Percentiles rank a stretch among this genome's conserved stretches.
phyloP scores from a whole-genome alignment of 495 filamentous ascomycete species.

The Immersiella caudata region DNA sequence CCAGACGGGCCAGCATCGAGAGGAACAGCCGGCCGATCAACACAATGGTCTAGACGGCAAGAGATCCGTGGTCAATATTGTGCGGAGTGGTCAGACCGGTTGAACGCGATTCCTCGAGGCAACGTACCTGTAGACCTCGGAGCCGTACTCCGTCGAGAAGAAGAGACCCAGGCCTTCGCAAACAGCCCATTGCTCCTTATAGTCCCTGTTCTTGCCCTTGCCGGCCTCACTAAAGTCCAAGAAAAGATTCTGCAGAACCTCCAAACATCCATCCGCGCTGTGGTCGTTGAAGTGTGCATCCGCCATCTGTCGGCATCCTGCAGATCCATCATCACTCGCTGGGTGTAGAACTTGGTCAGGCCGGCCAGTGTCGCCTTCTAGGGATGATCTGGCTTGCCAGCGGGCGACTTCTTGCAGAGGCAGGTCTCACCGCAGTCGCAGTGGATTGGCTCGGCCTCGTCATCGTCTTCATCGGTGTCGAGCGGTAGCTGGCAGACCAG shows the following conservation, averaged over 20 bases:
- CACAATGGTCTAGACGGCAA: constrained; percentile 18
- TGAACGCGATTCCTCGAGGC: too few relatives aligned
- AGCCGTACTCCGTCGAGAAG: constrained; percentile 7
- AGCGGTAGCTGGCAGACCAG: constrained; percentile 39
- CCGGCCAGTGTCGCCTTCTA: constrained; percentile 45
- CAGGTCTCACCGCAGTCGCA: constrained; percentile 39
- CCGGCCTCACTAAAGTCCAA: constrained; percentile 41
- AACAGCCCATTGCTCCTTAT: constrained; percentile 39
- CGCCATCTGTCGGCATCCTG: constrained; percentile 40
- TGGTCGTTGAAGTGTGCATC: constrained; percentile 48
- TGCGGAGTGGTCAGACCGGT: too few relatives aligned
- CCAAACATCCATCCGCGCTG: constrained; percentile 36
- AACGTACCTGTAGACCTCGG: constrained; percentile 16
- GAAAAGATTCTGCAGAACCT: constrained; percentile 42
- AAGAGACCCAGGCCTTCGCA: constrained; percentile 37
- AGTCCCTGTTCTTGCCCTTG: constrained; percentile 31
- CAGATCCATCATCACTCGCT: constrained; percentile 26
- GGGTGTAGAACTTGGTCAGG: constrained; percentile 29
- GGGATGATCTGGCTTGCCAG: constrained; percentile 46
- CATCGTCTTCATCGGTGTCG: constrained; percentile 20
- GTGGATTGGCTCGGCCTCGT: constrained; percentile 17
- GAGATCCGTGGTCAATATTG: constrained; percentile 37
- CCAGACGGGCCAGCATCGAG: constrained; percentile 40
- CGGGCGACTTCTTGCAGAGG: constrained; percentile 42
- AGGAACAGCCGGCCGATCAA: constrained; percentile 44